A percentile compares a stretch with the other conserved stretches of the same genome.
These are phyloP conservation scores for Gigaspora rosea DNA, from an alignment of 192 early-diverging fungal species.

Conservation along the genomic window DNA sequence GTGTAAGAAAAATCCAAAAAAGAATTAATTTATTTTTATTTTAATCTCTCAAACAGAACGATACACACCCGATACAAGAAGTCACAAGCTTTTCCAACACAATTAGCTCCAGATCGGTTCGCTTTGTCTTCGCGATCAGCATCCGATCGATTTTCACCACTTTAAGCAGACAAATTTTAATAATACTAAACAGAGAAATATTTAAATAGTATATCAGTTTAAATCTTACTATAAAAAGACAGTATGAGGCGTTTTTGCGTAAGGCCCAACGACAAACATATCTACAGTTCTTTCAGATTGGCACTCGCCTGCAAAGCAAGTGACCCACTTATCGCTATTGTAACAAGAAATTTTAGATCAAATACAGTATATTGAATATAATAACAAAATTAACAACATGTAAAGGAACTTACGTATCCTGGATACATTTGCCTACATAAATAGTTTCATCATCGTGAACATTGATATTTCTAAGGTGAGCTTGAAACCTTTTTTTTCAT, in stretches of 20 bases:
- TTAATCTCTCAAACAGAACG: constrained; percentile 18
- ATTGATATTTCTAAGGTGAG: constrained; percentile 20
- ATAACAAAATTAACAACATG: constrained; percentile 26
- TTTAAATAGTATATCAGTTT: no score
- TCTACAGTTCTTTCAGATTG: constrained; percentile 30
- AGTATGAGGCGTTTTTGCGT: constrained; percentile 16
- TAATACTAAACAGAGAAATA: constrained; percentile 6
- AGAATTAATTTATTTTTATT: not conserved
- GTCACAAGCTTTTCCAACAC: constrained; percentile 25
- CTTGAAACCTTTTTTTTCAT: constrained; percentile 22
- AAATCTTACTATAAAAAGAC: constrained; percentile 26
- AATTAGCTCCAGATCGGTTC: not conserved
- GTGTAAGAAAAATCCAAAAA: constrained; percentile 1
- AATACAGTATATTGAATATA: constrained; percentile 16
- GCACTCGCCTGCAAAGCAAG: not conserved
- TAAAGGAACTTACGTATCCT: constrained; percentile 29
- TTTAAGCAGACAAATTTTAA: constrained; percentile 24
- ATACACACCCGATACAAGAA: constrained; percentile 29
- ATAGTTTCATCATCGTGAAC: constrained; percentile 20
- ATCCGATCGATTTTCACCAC: constrained; percentile 32
- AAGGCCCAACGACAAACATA: constrained; percentile 30
- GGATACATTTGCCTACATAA: constrained; percentile 28
- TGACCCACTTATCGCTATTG: constrained; percentile 29
- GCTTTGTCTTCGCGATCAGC: constrained; percentile 30
- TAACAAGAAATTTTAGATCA: constrained; percentile 1